phyloP scores from a whole-genome alignment of 345 rosid species.

The Cardiospermum halicacabum region DNA sequence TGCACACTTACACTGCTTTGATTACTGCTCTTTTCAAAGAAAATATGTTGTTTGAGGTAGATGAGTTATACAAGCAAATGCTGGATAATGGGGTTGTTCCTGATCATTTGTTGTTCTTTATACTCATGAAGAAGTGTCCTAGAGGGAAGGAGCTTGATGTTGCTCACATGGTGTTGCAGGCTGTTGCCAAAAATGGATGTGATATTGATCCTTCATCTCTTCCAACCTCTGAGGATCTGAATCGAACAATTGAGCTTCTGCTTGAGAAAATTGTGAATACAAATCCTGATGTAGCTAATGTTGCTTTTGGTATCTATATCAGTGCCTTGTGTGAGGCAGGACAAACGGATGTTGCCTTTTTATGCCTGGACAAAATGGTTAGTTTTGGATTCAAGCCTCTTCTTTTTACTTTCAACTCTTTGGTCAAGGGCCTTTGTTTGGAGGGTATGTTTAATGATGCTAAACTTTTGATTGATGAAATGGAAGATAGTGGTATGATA shows the following conservation, averaged over 20 bases:
- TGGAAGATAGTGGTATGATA: conserved; percentile 41
- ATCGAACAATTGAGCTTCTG: conserved; percentile 39
- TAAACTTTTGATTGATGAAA: conserved; percentile 28
- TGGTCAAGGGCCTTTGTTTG: conserved; percentile 46
- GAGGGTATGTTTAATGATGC: conserved; percentile 37
- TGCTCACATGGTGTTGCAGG: conserved; percentile 41
- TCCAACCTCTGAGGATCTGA: conserved; percentile 18
- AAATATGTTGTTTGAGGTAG: conserved; percentile 36
- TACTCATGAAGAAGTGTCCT: conserved; percentile 44
- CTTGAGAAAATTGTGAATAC: conserved; percentile 40
- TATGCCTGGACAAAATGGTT: conserved; percentile 33
- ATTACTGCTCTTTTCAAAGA: conserved; percentile 46
- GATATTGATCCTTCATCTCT: conserved; percentile 24
- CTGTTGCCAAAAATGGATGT: conserved; percentile 42
- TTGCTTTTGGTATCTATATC: conserved; percentile 46
- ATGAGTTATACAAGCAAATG: conserved; percentile 42
- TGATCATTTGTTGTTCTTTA: conserved; percentile 54
- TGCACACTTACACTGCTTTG: conserved; percentile 55
- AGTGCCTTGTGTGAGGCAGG: conserved; percentile 48
- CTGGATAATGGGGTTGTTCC: conserved; percentile 48
- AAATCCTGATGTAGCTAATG: conserved; percentile 33
- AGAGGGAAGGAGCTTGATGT: conserved; percentile 46
- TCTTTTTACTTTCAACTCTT: conserved; percentile 47
- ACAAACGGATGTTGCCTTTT: conserved; percentile 32
- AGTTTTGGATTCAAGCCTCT: conserved; percentile 45